phyloP scores from a whole-genome alignment of 352 stramenopile species.

The Phytophthora vignae region DNA sequence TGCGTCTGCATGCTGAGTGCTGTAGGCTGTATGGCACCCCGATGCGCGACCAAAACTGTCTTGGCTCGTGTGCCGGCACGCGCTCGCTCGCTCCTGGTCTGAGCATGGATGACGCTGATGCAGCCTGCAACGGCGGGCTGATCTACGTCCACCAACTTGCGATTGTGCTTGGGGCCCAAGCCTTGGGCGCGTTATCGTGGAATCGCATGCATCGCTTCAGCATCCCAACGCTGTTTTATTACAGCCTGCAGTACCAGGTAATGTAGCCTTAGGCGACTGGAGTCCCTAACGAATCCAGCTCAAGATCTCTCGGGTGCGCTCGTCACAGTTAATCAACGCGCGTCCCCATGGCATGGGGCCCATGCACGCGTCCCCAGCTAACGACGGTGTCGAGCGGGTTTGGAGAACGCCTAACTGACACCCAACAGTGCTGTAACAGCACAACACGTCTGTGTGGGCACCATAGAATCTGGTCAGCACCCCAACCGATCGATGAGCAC shows the following conservation, averaged over 20 bases:
- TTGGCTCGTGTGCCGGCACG: neutral
- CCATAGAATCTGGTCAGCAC: too few species aligned
- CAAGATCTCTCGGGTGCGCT: neutral
- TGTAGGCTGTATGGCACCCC: neutral
- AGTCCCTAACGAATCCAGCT: neutral
- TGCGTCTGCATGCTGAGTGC: neutral
- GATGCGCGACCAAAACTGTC: neutral
- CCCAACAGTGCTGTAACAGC: too few species aligned
- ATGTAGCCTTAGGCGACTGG: too few species aligned
- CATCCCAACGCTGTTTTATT: too few species aligned
- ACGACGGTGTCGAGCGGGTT: slow-evolving; percentile 28
- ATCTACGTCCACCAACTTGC: neutral
- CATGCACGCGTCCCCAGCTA: neutral
- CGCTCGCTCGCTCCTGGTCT: neutral
- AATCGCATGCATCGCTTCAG: neutral
- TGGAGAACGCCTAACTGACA: too few species aligned
- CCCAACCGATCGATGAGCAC: too few species aligned
- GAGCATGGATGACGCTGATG: neutral
- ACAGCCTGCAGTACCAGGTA: too few species aligned
- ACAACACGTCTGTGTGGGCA: too few species aligned
- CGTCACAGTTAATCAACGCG: slow-evolving; percentile 15
- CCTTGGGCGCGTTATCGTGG: neutral
- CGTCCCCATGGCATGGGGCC: neutral
- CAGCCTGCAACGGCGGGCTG: neutral
- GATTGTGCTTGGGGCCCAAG: too few species aligned